Percentiles rank a stretch among this genome's conserved stretches.
Conservation (phyloP, 208 protist genomes). For the Leishmania guyanensis region DNA sequence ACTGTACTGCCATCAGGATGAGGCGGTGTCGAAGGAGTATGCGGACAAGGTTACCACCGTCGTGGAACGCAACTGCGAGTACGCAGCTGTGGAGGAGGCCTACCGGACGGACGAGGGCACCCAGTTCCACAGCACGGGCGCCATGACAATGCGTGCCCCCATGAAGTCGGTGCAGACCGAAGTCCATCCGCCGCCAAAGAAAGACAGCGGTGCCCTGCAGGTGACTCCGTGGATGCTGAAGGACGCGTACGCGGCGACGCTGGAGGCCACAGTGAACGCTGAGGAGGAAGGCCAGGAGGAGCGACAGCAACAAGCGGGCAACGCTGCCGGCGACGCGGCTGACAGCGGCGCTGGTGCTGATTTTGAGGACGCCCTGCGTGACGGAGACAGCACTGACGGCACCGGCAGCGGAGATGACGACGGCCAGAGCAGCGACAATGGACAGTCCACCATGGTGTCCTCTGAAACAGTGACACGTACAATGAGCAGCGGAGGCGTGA, state of each 20-base stretch:
- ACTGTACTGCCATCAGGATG: constrained; percentile 87
- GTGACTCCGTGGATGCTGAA: constrained; percentile 92
- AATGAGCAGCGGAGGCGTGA: background rate
- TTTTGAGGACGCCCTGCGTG: constrained; percentile 41
- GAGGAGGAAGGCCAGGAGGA: constrained; percentile 35
- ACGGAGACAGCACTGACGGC: constrained; percentile 48
- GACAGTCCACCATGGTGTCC: constrained; percentile 34
- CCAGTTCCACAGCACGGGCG: constrained; percentile 75
- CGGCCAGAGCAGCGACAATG: constrained; percentile 36
- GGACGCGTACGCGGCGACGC: constrained; percentile 64
- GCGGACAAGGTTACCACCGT: constrained; percentile 47
- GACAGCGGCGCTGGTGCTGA: constrained; percentile 21
- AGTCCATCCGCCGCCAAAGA: constrained; percentile 63
- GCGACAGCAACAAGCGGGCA: constrained; percentile 3
- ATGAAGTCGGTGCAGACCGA: constrained; percentile 89
- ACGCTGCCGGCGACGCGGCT: constrained; percentile 4
- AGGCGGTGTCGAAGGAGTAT: constrained; percentile 74
- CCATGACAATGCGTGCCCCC: constrained; percentile 77
- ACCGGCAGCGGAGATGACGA: constrained; percentile 21
- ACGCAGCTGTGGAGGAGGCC: constrained; percentile 53
- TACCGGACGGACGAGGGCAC: constrained; percentile 76
- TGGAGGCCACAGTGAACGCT: constrained; percentile 55
- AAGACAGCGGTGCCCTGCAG: constrained; percentile 62
- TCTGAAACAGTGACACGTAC: constrained; percentile 20
- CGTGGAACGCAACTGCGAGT: constrained; percentile 49